phyloP scores from a whole-genome alignment of 805 yeast genomes.

The Nadsonia fulvescens region DNA sequence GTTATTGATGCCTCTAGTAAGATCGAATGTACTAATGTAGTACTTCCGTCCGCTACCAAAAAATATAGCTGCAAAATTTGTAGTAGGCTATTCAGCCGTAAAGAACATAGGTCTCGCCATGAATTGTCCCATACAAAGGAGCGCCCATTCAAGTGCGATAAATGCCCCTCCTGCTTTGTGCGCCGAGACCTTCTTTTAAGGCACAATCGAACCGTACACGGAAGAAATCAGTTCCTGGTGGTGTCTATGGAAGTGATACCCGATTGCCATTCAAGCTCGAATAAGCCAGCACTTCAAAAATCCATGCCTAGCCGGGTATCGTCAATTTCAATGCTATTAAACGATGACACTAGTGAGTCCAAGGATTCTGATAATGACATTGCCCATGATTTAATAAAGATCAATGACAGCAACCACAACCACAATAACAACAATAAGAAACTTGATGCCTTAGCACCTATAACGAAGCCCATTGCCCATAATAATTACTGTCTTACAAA shows the following conservation, averaged over 20 bases:
- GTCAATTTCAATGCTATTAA: not conserved
- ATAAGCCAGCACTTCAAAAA: not conserved
- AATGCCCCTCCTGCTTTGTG: slow-evolving; percentile 57
- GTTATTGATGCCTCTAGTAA: too few species aligned
- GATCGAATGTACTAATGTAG: too few species aligned
- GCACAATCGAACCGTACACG: slow-evolving; percentile 62
- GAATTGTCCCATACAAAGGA: slow-evolving; percentile 68
- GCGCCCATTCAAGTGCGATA: slow-evolving; percentile 58
- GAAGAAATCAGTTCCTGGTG: slow-evolving; percentile 1
- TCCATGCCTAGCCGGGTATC: not conserved
- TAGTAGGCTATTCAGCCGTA: slow-evolving; percentile 61
- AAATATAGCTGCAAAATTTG: slow-evolving; percentile 66
- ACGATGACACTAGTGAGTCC: not conserved
- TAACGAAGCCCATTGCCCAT: too few species aligned
- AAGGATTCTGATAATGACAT: not conserved
- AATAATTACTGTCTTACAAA: too few species aligned
- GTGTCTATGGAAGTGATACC: not conserved
- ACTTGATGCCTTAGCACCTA: too few species aligned
- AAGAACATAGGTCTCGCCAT: slow-evolving; percentile 63
- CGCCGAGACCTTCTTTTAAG: slow-evolving; percentile 61
- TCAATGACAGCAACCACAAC: too few species aligned
- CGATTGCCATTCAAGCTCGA: not conserved
- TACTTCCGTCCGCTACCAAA: too few species aligned
- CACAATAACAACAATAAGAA: too few species aligned
- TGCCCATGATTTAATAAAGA: not conserved